Evolutionary conservation across 23 red algal species (phyloP), one percentile per base, ranked within the genome.

Genomic region (Gracilariopsis chorda): DNA sequence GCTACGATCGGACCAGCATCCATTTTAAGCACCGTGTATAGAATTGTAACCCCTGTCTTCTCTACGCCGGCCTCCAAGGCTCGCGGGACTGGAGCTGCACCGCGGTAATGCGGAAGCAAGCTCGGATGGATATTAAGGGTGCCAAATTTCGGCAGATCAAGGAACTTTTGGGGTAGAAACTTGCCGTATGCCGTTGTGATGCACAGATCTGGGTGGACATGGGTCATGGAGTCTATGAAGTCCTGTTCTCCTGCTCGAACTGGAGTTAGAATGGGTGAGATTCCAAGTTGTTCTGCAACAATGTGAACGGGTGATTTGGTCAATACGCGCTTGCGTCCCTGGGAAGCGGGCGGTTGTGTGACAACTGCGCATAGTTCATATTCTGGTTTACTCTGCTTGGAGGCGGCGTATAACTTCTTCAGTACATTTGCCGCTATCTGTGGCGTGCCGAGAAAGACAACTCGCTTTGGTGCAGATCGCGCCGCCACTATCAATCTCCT

Each of bases 51-150:
- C 35, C 93, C 96, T 20, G 92, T 98, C 19, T 67, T 53, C 36
- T 47, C 25, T 14, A 89, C 88, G 33, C 96, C 96, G 40, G 68
- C 86, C 52, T 88, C 62, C 21, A 98, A 75, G 30, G 96, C 89
- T 42, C 96, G 83, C 34, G 93, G 96, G 9, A 98, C 96, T 12
- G 96, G 96, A 63, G 96, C 96, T 3, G 96, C 96, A n/a, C 96
- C 96, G 23, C 96, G 93, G 75, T 65, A 98, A 28, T 56, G 56
- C 16, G 96, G 96, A 19, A 98, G 84, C 2, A 95, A 56, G 58
- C 81, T 90, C n/a, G 96, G 96, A 74, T 98, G 96, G 21, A 98
- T 98, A 74, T 98, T 98, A 0, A 98, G 90, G 4, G 92, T 94
- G 30, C 96, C 96, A 60, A 91, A 82, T 45, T 68, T 68, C n/a